Conservation (phyloP, 129 eudicot species). For the Pittosporum tobira region DNA sequence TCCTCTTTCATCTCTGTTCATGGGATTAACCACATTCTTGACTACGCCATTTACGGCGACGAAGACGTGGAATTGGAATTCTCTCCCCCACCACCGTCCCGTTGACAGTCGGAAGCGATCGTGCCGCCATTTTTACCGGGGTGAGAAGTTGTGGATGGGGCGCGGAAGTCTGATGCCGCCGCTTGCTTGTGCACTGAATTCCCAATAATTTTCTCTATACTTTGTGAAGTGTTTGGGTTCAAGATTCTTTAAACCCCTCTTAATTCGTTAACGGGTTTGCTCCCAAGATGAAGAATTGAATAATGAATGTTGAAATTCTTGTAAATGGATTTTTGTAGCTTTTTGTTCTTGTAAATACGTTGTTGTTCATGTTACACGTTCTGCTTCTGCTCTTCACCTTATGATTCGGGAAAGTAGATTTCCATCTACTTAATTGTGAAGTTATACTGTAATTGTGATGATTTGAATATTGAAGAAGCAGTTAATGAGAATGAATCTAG, state of each 20-base stretch:
- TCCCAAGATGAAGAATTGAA: background rate
- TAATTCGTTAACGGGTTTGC: background rate
- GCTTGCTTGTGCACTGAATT: conserved; percentile 6
- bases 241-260: conserved; percentile 4
- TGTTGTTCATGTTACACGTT: background rate
- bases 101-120: background rate
- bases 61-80: no score
- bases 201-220: background rate
- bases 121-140: background rate
- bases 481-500: no score
- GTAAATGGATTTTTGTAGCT: background rate
- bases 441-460: no score
- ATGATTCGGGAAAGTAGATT: background rate
- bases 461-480: no score
- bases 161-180: conserved; percentile 2
- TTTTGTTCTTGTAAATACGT: background rate
- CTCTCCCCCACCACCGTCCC: conserved; percentile 15
- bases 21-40: conserved; percentile 34
- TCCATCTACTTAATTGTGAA: no score
- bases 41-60: conserved; percentile 28
- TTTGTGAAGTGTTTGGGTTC: conserved; percentile 10
- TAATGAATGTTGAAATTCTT: background rate
- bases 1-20: conserved; percentile 36
- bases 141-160: background rate
- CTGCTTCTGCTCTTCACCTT: background rate